Conservation (phyloP, 2,329 filamentous ascomycete species). For the Fusarium redolens region DNA sequence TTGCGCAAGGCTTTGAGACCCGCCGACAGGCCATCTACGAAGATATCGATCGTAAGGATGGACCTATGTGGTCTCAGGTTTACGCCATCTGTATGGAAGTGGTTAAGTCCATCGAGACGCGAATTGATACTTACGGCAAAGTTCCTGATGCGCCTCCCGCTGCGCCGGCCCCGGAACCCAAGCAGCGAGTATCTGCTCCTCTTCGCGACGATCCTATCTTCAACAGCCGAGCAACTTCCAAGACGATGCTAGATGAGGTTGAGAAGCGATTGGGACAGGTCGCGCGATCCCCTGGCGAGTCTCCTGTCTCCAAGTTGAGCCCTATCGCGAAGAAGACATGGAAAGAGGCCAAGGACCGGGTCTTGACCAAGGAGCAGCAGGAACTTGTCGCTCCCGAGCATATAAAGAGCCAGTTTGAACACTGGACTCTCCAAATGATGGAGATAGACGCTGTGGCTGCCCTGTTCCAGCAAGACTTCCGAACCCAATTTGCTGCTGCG, state of each 20-base stretch:
- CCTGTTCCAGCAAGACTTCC: slow-evolving; percentile 77
- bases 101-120: slow-evolving; percentile 73
- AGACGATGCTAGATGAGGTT: slow-evolving; percentile 56
- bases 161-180: slow-evolving; percentile 46
- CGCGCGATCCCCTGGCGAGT: slow-evolving; percentile 59
- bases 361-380: slow-evolving; percentile 66
- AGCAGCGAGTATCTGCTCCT: slow-evolving; percentile 53
- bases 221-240: slow-evolving; percentile 52
- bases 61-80: slow-evolving; percentile 84
- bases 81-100: slow-evolving; percentile 75
- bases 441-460: slow-evolving; percentile 67
- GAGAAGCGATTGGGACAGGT: slow-evolving; percentile 59
- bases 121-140: slow-evolving; percentile 72
- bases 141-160: slow-evolving; percentile 51
- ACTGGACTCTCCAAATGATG: slow-evolving; percentile 59
- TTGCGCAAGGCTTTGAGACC: slow-evolving; percentile 78
- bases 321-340: slow-evolving; percentile 64
- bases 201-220: slow-evolving; percentile 60
- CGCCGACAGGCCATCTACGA: slow-evolving; percentile 85
- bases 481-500: slow-evolving; percentile 71
- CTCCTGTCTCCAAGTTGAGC: slow-evolving; percentile 60
- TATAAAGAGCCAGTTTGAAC: slow-evolving; percentile 60
- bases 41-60: slow-evolving; percentile 85
- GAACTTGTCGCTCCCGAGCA: slow-evolving; percentile 63
- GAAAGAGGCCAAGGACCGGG: slow-evolving; percentile 58